Percentiles rank a stretch among this genome's conserved stretches.
phyloP scores from a whole-genome alignment of 2,329 filamentous ascomycete species.

The Aspergillus tanneri region DNA sequence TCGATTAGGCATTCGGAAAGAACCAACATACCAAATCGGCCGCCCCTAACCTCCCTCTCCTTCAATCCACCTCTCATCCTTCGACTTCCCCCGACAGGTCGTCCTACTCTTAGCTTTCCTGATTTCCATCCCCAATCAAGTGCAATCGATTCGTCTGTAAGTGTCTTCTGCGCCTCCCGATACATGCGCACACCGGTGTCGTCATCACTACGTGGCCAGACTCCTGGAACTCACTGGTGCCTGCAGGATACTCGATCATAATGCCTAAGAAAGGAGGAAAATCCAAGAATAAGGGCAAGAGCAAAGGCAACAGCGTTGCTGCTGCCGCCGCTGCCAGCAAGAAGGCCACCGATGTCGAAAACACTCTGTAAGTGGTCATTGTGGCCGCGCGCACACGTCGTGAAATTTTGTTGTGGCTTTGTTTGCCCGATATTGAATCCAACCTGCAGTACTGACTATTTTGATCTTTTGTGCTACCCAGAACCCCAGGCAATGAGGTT shows the following conservation, averaged over 20 bases:
- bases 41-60: conserved; percentile 18
- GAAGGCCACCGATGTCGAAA: conserved; percentile 30
- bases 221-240: conserved; percentile 7
- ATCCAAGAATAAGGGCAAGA: conserved; percentile 30
- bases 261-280: conserved; percentile 40
- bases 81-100: background rate
- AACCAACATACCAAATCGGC: conserved; percentile 19
- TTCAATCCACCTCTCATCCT: conserved; percentile 3
- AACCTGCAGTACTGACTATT: background rate
- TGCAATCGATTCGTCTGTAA: conserved; percentile 10
- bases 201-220: conserved; percentile 15
- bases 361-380: conserved; percentile 32
- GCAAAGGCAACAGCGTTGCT: conserved; percentile 24
- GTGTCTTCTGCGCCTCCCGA: conserved; percentile 10
- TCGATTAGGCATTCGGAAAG: conserved; percentile 23
- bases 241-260: conserved; percentile 13
- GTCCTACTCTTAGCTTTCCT: background rate
- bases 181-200: conserved; percentile 3
- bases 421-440: background rate
- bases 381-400: background rate
- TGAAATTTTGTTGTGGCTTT: background rate
- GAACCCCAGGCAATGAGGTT: conserved; percentile 22
- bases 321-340: conserved; percentile 21
- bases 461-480: conserved; percentile 6
- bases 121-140: conserved; percentile 4